Evolutionary conservation across 2,329 filamentous ascomycete genomes (phyloP).

Genomic region (Apiospora saccharicola): DNA sequence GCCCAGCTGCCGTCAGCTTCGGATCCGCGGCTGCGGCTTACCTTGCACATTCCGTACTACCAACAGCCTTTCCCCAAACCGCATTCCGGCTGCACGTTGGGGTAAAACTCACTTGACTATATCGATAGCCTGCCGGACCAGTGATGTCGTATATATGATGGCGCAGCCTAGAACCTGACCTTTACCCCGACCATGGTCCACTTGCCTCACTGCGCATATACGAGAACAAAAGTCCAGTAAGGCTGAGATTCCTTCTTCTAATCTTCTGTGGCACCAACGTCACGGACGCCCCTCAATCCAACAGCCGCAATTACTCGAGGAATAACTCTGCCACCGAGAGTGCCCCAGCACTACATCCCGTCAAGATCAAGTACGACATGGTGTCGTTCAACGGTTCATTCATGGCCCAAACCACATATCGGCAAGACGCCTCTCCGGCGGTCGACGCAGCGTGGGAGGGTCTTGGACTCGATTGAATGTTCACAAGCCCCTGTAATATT

Average conservation of each 20-base stretch:
- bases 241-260: not conserved
- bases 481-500: not conserved
- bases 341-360: too few relatives aligned
- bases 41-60: not conserved
- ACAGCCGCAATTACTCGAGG: not conserved
- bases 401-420: constrained; percentile 60
- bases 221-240: not conserved
- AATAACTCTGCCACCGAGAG: not conserved
- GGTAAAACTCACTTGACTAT: not conserved
- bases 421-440: constrained; percentile 56
- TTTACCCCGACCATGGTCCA: not conserved
- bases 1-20: not conserved
- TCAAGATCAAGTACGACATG: constrained; percentile 49
- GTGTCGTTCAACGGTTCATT: constrained; percentile 64
- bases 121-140: not conserved
- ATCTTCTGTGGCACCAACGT: not conserved
- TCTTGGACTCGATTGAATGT: constrained; percentile 25
- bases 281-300: not conserved
- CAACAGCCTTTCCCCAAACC: not conserved
- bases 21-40: not conserved
- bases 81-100: not conserved
- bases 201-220: not conserved
- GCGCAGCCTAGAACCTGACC: not conserved
- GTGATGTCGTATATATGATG: not conserved
- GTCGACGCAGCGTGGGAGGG: constrained; percentile 64